phyloP scores from a whole-genome alignment of 2,329 filamentous ascomycete species.

The Scedosporium minutisporum region DNA sequence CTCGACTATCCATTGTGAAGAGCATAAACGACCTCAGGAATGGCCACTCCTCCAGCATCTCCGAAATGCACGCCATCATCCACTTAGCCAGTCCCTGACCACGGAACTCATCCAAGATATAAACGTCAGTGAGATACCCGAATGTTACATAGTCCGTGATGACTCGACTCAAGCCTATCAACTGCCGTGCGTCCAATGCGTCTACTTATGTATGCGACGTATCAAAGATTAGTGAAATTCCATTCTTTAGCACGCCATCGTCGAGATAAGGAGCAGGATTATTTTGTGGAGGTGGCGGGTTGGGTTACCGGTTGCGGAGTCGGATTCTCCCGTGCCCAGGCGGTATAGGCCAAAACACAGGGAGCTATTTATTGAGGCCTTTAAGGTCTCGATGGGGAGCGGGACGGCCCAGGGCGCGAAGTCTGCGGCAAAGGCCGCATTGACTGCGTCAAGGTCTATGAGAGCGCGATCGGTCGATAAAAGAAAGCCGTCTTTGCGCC shows the following conservation, averaged over 20 bases:
- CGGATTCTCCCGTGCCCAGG: slow-evolving; percentile 21
- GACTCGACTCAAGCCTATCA: slow-evolving; percentile 39
- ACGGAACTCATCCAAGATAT: slow-evolving; percentile 50
- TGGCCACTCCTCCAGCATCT: slow-evolving; percentile 46
- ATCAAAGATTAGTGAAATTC: background rate
- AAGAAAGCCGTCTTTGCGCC: slow-evolving; percentile 45
- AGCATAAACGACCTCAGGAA: slow-evolving; percentile 50
- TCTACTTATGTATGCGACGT: background rate
- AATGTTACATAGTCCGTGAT: slow-evolving; percentile 62
- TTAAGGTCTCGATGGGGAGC: slow-evolving; percentile 36
- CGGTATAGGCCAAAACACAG: slow-evolving; percentile 51
- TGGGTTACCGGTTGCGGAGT: background rate
- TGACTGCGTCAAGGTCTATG: slow-evolving; percentile 44
- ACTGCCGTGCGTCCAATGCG: slow-evolving; percentile 16
- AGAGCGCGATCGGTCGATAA: slow-evolving; percentile 51
- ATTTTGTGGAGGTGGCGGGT: background rate
- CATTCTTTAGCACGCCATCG: background rate
- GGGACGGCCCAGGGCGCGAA: slow-evolving; percentile 52
- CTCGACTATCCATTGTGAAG: slow-evolving; percentile 26
- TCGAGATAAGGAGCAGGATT: background rate
- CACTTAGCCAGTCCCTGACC: slow-evolving; percentile 54
- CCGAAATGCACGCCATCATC: slow-evolving; percentile 52
- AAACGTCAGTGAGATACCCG: slow-evolving; percentile 60
- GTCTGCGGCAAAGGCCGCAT: slow-evolving; percentile 45
- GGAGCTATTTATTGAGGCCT: slow-evolving; percentile 45